Base-by-base conservation (phyloP, 257 asterid species). In the Avicennia marina region DNA sequence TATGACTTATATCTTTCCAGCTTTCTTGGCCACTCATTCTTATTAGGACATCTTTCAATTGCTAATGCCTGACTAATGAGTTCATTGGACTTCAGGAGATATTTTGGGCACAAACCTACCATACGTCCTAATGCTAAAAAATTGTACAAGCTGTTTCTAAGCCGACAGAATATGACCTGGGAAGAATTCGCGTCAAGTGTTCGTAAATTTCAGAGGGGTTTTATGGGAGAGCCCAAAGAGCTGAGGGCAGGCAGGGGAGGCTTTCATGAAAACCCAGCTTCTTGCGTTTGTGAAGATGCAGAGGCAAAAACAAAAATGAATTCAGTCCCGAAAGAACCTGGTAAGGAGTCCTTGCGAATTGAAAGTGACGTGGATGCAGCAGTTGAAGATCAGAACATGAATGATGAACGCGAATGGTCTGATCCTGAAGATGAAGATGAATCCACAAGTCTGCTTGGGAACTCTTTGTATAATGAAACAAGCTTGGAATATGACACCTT, bases 41-140 rank as follows among this genome's bases (percentile, higher is more conserved):
- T 58, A 24, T 7, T 22, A 19, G 7, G 4, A 25, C 4, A 15
- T 50, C 11, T 29, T 17, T 19, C 47, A 43, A 16, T 44, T 51
- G 38, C 7, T 27, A 16, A 10, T 36, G 41, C 11, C n/a, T 38
- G 42, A 11, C 66, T 65, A n/a, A n/a, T 15, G 41, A 18, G 36
- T 32, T 45, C 53, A 65, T 63, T 60, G 60, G 65, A 39, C 24
- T 64, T 61, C 80, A 93, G 99, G 95, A 89, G 99, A 79, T 93
- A 86, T 73, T 82, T 93, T 62, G 97, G 99, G 27, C 99, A 93
- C 79, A 93, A 93, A 59, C 94, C 95, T 11, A 89, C 99, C 1
- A 81, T 93, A 60, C 97, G 99, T 13, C 96, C 97, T 32, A 93
- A 93, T 71, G 83, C 96, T 34, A 93, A 93, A 69, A 93, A 82